Evolutionary conservation across 2,329 filamentous ascomycete species (phyloP).

Genomic region (Sporothrix curviconia): DNA sequence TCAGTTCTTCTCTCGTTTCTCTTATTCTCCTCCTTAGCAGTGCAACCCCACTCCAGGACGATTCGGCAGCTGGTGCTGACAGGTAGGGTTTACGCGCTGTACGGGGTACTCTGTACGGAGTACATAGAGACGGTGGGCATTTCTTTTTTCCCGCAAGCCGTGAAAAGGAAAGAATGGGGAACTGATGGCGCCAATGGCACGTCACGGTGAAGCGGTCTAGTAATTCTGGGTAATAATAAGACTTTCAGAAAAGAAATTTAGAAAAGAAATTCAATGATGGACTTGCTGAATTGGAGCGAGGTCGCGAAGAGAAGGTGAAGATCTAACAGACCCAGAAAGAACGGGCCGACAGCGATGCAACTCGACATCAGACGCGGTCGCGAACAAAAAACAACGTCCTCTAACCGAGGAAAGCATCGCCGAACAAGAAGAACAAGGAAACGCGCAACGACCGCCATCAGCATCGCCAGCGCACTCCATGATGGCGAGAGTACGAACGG

Average conservation of each 20-base stretch:
- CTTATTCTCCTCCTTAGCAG: background rate
- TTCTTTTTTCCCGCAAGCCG: background rate
- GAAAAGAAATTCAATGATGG: background rate
- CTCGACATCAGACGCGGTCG: background rate
- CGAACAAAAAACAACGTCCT: background rate
- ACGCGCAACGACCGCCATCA: too few species aligned
- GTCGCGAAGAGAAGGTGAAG: background rate
- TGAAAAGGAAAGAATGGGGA: background rate
- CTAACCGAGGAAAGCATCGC: background rate
- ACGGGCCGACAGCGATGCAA: background rate
- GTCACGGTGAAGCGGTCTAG: too few species aligned
- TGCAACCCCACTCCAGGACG: too few species aligned
- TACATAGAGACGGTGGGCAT: too few species aligned
- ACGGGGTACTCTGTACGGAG: too few species aligned
- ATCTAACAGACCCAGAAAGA: background rate
- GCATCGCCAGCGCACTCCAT: too few species aligned
- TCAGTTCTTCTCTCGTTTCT: too few species aligned
- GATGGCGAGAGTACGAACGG: background rate
- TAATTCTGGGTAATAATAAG: background rate
- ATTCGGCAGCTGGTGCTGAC: too few species aligned
- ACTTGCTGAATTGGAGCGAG: background rate
- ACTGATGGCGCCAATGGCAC: too few species aligned
- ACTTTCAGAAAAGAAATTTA: background rate
- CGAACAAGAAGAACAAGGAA: background rate
- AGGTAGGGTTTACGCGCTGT: too few species aligned